Evolutionary conservation across 1,284 basidiomycete genomes (phyloP).

Genomic region (Austroboletus olivaceoglutinosus): DNA sequence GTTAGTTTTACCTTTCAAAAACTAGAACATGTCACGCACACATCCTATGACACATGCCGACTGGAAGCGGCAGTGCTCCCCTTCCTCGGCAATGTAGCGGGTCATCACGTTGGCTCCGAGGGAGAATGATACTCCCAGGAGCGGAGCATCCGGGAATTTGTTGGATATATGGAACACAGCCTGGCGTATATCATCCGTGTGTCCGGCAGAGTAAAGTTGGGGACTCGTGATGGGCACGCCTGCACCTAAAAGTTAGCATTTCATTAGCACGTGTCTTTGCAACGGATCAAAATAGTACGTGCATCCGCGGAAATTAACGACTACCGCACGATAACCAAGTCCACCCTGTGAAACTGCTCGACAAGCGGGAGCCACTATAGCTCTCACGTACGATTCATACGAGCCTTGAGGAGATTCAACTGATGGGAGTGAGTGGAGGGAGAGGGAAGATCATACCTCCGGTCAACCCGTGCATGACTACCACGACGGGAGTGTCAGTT

Average conservation of each 20-base stretch:
- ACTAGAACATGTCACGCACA: conserved; percentile 43
- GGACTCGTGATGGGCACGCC: conserved; percentile 78
- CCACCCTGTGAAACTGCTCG: conserved; percentile 71
- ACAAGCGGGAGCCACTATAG: conserved; percentile 71
- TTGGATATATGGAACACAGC: conserved; percentile 77
- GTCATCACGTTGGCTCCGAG: conserved; percentile 92
- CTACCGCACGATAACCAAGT: conserved; percentile 83
- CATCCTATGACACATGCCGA: conserved; percentile 80
- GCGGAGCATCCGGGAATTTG: conserved; percentile 75
- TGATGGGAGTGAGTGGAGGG: background rate
- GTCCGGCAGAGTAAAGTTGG: conserved; percentile 83
- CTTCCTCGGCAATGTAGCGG: conserved; percentile 90
- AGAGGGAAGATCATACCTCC: conserved; percentile 54
- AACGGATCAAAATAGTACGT: conserved; percentile 30
- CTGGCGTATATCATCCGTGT: conserved; percentile 84
- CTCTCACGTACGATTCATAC: conserved; percentile 86
- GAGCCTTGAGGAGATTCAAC: conserved; percentile 54
- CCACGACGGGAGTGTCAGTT: conserved; percentile 74
- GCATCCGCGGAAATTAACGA: conserved; percentile 94
- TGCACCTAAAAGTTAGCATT: conserved; percentile 52
- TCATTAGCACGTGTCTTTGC: conserved; percentile 10
- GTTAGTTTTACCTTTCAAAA: conserved; percentile 12
- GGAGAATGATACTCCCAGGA: conserved; percentile 90
- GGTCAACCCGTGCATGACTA: conserved; percentile 84
- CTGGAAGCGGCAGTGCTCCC: conserved; percentile 69